Evolutionary conservation across 768 basidiomycete genomes (phyloP), one percentile per base, ranked within the genome.

Genomic region (Amanita muscaria): DNA sequence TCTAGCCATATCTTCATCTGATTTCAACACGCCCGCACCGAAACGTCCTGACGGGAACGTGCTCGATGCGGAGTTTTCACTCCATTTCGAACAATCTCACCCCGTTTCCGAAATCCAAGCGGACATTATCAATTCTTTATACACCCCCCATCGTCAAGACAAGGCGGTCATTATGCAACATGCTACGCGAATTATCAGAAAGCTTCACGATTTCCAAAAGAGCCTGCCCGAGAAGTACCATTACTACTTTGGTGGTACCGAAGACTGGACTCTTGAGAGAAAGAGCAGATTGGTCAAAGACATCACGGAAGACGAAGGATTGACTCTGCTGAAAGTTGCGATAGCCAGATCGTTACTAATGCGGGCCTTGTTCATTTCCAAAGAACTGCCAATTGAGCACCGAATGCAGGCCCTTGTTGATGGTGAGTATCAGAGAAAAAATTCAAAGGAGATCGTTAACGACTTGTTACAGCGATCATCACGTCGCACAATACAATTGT

Each of bases 401-500:
- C 68, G 87, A 36, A 76, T 77, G 46, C 79, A 73, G 51, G 88
- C 88, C 0, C 69, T 91, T 22, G 66, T 80, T 34, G 88, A 91
- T 67, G 88, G 87, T 88, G 54, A 54, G 76, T 54, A 12, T 22
- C 40, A 7, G 29, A 21, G 25, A 44, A 5, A 27, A 18, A 14
- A 16, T 23, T n/a, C 16, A 29, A 25, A 32, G 15, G 21, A 24
- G 31, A 19, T 24, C 9, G 42, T 36, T 32, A 31, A 42, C 23
- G 36, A 35, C 24, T 25, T 45, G 36, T 43, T 15, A 49, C 86
- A 42, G 88, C 88, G 2, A 85, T 90, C 50, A 77, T 88, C 44
- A 84, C 86, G 1, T 84, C 88, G 1, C 88, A 91, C 66, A 91
- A 91, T 54, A 79, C 85, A 47, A 87, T 91, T 55, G 74, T 88